These are phyloP conservation scores for Martensiomyces pterosporus DNA, from an alignment of 192 early-diverging fungal genomes.

Conservation along the genomic window DNA sequence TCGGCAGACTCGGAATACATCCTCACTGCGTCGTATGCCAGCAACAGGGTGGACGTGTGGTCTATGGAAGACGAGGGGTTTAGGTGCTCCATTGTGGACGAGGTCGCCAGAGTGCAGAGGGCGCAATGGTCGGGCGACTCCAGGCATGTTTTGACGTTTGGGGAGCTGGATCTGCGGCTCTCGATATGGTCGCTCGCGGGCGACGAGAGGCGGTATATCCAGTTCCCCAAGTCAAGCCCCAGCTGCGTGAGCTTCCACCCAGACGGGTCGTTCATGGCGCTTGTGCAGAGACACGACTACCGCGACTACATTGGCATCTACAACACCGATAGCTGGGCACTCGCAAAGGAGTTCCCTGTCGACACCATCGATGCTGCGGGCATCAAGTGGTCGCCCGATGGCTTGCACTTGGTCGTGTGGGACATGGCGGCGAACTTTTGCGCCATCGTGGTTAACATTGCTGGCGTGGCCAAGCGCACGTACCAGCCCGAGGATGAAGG, in stretches of 20 bases:
- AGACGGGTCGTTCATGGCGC: constrained; percentile 26
- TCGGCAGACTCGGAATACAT: constrained; percentile 27
- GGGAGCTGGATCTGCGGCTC: constrained; percentile 47
- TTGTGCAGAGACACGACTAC: constrained; percentile 48
- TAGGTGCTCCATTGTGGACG: constrained; percentile 39
- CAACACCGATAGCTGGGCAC: constrained; percentile 22
- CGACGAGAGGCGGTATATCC: constrained; percentile 33
- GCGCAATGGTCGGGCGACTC: constrained; percentile 38
- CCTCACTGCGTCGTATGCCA: constrained; percentile 33
- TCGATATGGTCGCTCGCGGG: constrained; percentile 41
- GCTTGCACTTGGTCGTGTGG: constrained; percentile 38
- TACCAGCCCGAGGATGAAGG: constrained; percentile 9
- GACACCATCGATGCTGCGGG: constrained; percentile 25
- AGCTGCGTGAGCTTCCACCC: constrained; percentile 32
- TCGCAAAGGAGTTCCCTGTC: constrained; percentile 29
- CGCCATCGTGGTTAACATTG: constrained; percentile 24
- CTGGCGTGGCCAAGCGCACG: constrained; percentile 31
- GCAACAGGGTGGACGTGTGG: constrained; percentile 47
- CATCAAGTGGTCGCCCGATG: constrained; percentile 38
- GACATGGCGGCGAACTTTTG: constrained; percentile 16
- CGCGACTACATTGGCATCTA: constrained; percentile 45
- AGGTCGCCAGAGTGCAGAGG: constrained; percentile 19
- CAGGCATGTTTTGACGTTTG: constrained; percentile 36
- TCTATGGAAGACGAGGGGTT: constrained; percentile 34
- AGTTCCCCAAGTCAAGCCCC: constrained; percentile 29